Evolutionary conservation across 2,329 filamentous ascomycete genomes (phyloP), one percentile per base, ranked within the genome.

Genomic region (Penicillium sp.): DNA sequence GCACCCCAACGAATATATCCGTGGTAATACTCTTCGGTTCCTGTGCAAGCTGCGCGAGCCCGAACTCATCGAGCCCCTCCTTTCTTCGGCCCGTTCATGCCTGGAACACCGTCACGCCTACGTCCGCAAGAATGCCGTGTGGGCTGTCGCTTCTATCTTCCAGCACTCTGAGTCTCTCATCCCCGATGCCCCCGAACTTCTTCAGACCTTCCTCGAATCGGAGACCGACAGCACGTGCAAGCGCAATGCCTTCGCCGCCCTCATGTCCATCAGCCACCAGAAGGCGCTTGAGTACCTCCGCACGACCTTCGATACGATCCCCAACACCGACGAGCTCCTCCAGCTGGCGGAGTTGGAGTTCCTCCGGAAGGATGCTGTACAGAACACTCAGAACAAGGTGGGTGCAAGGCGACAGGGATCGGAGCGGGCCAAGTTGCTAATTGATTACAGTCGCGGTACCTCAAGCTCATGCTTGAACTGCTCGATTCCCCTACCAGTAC

Each of bases 191-290:
- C 86, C 94, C 47, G 94, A 99, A 65, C 85, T 99, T 54, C 87
- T 99, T 57, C 84, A 90, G 51, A 83, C 85, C 16, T 99, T 99
- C 80, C 81, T 99, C 54, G 89, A 92, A 63, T 84, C 85, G 48
- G 94, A 99, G 76, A 95, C 83, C 63, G 94, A 99, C 69, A 85
- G 89, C 46, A 97, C 94, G 25, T 97, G 92, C 84, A 97, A 96
- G 81, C 85, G 94, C 68, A 99, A 99, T 73, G 94, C 92, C 7
- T 97, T 99, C 70, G 91, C 91, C 33, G 92, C 94, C 10, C 81
- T 99, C 41, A 83, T 89, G 59, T 89, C 85, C 63, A 96, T 99
- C 66, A 94, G 89, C 73, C 94, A 97, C 70, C 90, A 96, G 59
- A 92, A 92, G 69, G 92, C 94, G 0, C 78, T 97, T 35, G 82